Evolutionary conservation across 2,329 filamentous ascomycete species (phyloP).

Genomic region (Microascus cirrosus): DNA sequence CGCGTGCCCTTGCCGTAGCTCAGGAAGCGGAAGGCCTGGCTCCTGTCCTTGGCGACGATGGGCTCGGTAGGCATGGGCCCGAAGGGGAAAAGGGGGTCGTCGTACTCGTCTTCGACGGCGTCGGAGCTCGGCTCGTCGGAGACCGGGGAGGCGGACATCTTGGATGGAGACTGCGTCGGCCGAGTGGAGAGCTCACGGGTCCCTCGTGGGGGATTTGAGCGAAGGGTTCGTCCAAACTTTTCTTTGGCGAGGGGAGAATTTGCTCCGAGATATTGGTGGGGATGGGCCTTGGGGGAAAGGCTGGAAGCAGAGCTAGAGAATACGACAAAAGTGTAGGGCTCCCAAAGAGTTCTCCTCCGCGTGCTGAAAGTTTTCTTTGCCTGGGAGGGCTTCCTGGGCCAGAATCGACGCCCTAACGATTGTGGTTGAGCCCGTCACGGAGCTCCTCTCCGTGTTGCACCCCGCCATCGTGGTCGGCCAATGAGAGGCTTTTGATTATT

Average conservation of each 20-base stretch:
- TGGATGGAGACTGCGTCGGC: background rate
- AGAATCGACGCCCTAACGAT: background rate
- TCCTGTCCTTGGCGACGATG: slow-evolving; percentile 1
- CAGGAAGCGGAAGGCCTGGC: slow-evolving; percentile 4
- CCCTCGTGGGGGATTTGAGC: background rate
- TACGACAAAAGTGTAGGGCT: background rate
- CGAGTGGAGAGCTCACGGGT: background rate
- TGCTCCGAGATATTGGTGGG: background rate
- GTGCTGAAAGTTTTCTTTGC: background rate
- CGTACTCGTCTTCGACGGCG: background rate
- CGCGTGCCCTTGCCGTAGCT: slow-evolving; percentile 3
- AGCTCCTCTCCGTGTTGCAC: background rate
- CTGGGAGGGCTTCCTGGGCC: background rate
- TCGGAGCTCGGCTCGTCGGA: background rate
- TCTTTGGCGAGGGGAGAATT: background rate
- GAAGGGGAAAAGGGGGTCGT: slow-evolving; percentile 1
- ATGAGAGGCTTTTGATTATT: background rate
- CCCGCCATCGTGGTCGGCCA: background rate
- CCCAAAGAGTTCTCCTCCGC: background rate
- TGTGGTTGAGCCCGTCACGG: background rate
- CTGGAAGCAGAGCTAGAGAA: background rate
- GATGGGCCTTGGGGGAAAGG: background rate
- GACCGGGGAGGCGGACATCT: background rate
- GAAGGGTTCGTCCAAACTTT: background rate
- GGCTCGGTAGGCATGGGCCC: slow-evolving; percentile 3